phyloP scores from a whole-genome alignment of 1,139 yeast genomes.

The Pichia sp. region DNA sequence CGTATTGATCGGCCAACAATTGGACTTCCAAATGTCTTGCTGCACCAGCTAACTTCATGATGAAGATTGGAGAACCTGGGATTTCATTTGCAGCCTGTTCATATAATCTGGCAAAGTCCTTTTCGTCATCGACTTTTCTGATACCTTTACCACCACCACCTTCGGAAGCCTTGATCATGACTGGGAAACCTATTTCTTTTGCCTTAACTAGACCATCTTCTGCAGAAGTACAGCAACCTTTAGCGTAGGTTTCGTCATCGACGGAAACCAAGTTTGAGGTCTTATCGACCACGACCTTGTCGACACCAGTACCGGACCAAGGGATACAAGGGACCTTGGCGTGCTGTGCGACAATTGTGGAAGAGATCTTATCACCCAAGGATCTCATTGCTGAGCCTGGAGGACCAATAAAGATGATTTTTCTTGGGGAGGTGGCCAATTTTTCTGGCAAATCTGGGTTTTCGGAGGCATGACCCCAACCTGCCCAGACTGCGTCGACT shows the following conservation, averaged over 20 bases:
- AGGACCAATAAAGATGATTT: conserved; percentile 91
- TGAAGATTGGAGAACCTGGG: conserved; percentile 93
- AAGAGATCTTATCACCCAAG: conserved; percentile 95
- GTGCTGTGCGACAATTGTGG: conserved; percentile 97
- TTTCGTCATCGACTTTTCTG: conserved; percentile 80
- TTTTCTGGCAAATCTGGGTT: conserved; percentile 92
- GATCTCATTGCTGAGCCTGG: conserved; percentile 99
- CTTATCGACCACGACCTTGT: conserved; percentile 64
- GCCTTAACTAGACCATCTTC: conserved; percentile 88
- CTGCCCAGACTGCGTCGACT: conserved; percentile 99
- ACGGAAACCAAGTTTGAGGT: conserved; percentile 81
- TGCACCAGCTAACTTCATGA: conserved; percentile 90
- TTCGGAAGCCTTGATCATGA: conserved; percentile 95
- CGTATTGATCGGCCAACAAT: conserved; percentile 90
- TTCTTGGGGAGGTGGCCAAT: conserved; percentile 85
- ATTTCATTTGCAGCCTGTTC: conserved; percentile 91
- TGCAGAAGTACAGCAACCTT: conserved; percentile 84
- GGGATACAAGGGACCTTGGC: conserved; percentile 98
- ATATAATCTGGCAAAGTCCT: conserved; percentile 64
- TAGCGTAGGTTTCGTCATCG: conserved; percentile 69
- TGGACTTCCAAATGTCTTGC: conserved; percentile 97
- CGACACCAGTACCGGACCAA: conserved; percentile 98
- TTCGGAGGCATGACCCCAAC: conserved; percentile 99
- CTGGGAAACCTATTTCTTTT: conserved; percentile 84
- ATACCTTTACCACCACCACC: conserved; percentile 99